Conservation (phyloP, 768 basidiomycete genomes). For the Hirschioporus abietinus region DNA sequence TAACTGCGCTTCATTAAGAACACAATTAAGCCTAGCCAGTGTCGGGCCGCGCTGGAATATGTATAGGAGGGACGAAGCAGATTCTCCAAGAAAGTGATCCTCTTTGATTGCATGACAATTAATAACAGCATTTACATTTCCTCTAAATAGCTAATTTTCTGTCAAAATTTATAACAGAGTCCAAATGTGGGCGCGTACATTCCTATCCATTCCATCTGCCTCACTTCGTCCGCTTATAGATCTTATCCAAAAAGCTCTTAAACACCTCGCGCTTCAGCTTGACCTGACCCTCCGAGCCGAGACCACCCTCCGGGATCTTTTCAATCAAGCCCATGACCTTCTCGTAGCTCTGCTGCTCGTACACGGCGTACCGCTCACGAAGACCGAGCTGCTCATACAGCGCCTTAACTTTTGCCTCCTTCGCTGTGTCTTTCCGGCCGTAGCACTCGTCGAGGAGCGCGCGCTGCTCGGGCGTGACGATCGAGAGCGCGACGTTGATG, state of each 20-base stretch:
- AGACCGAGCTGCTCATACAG: slow-evolving; percentile 71
- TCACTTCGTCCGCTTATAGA: slow-evolving; percentile 56
- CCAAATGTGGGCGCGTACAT: neutral
- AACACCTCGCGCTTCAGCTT: slow-evolving; percentile 65
- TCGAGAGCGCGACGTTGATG: slow-evolving; percentile 76
- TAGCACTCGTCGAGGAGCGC: slow-evolving; percentile 61
- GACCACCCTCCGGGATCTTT: slow-evolving; percentile 53
- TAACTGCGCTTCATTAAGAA: no score
- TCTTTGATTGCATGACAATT: no score
- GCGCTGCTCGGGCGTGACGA: slow-evolving; percentile 51
- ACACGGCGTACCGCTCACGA: slow-evolving; percentile 59
- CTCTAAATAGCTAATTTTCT: no score
- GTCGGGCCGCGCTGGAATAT: no score
- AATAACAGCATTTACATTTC: no score
- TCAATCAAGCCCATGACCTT: slow-evolving; percentile 67
- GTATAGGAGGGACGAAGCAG: no score
- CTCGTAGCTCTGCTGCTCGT: slow-evolving; percentile 72
- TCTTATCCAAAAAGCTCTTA: slow-evolving; percentile 82
- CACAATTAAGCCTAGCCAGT: no score
- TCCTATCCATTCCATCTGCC: neutral
- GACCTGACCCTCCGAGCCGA: slow-evolving; percentile 24
- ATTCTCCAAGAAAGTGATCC: no score
- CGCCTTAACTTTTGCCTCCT: slow-evolving; percentile 57
- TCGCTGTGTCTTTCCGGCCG: slow-evolving; percentile 49
- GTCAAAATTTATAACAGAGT: no score